Percentiles rank a stretch among this genome's conserved stretches.
These are phyloP conservation scores for Rhizopogon vesiculosus DNA, from an alignment of 768 basidiomycete genomes.

Conservation along the genomic window DNA sequence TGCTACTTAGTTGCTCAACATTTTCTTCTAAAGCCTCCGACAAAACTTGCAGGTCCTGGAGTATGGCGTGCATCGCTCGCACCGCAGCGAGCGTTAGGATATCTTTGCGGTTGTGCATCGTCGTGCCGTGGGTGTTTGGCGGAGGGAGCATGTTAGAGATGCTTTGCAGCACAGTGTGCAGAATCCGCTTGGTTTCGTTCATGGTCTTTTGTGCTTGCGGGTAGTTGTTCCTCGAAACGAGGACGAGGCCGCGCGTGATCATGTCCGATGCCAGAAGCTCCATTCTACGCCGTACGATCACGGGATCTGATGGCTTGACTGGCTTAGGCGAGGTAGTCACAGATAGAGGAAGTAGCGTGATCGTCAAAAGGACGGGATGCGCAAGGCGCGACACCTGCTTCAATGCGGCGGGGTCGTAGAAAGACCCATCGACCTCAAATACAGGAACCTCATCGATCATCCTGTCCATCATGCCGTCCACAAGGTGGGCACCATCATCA, in stretches of 20 bases:
- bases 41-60: constrained; percentile 84
- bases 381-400: constrained; percentile 83
- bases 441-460: constrained; percentile 99
- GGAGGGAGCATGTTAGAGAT: constrained; percentile 70
- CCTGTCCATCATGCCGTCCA: constrained; percentile 90
- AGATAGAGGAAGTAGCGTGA: constrained; percentile 73
- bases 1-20: no score
- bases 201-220: constrained; percentile 88
- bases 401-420: constrained; percentile 83
- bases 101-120: constrained; percentile 74
- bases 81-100: constrained; percentile 67
- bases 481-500: constrained; percentile 66
- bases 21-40: constrained; percentile 89
- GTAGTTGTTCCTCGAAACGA: constrained; percentile 89
- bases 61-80: constrained; percentile 75
- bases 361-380: constrained; percentile 82
- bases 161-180: constrained; percentile 86
- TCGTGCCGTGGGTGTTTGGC: constrained; percentile 41
- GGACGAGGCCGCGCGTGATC: constrained; percentile 90
- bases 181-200: constrained; percentile 85
- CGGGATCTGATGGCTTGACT: constrained; percentile 65
- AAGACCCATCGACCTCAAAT: constrained; percentile 92
- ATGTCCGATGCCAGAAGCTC: constrained; percentile 96
- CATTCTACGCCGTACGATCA: constrained; percentile 92
- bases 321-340: constrained; percentile 26